Evolutionary conservation across 768 basidiomycete genomes (phyloP), one percentile per base, ranked within the genome.

Genomic region (Phlebiopsis gigantea): DNA sequence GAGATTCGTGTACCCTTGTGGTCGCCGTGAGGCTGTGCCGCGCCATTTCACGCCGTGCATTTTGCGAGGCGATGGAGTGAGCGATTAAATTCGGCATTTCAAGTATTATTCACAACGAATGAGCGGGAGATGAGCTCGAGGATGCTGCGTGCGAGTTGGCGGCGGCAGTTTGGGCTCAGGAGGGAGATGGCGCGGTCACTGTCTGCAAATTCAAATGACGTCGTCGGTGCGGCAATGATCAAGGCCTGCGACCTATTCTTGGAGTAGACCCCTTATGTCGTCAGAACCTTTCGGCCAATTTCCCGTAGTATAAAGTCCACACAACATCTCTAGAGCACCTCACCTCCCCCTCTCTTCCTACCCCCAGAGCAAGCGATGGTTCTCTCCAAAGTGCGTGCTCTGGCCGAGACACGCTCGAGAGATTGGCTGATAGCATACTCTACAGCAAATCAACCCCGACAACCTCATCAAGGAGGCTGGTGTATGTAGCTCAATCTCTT

Each of bases 371-470:
- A 25, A 22, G 67, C 57, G 59, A 87, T 87, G 85, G 70, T 80
- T 55, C 82, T 87, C 62, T 80, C 83, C 55, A 86, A 84, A 72
- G 82, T 80, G 59, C 26, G 57, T 26, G 24, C 34, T 34, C 39
- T 2, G 28, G 29, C 45, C 31, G 24, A 39, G 44, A n/a, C 24
- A 28, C 24, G 53, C 53, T n/a, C n/a, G 25, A 42, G 21, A 24
- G 14, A 24, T 21, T 50, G 14, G 28, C 57, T 55, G 28, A 50
- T 44, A 60, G 29, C 53, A 53, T 30, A 19, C 9, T 51, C 41
- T 28, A 25, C 60, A 87, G 85, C 85, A 84, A 62, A 73, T 92
- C 64, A 81, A 90, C 69, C 71, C 88, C 1, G 86, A 87, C 55
- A 71, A 73, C 49, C 77, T 93, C 67, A 73, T 93, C 42, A 76